A percentile compares a stretch with the other conserved stretches of the same genome.
Conservation (phyloP, 2,329 filamentous ascomycete genomes). For the Cadophora sp. region DNA sequence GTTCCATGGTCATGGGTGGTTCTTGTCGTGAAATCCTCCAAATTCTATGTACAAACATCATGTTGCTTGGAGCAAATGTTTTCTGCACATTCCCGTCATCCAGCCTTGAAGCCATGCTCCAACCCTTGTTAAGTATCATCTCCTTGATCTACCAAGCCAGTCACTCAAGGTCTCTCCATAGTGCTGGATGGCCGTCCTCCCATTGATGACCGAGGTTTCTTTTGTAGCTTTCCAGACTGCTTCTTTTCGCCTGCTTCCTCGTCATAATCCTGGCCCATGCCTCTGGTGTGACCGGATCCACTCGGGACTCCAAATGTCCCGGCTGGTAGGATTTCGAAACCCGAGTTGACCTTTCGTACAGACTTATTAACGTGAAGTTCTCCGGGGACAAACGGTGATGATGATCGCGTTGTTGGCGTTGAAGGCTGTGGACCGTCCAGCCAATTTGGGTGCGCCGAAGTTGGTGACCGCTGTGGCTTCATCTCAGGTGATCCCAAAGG, state of each 20-base stretch:
- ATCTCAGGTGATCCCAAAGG: slow-evolving; percentile 20
- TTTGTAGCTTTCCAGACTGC: slow-evolving; percentile 51
- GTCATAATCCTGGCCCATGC: slow-evolving; percentile 27
- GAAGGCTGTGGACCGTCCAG: slow-evolving; percentile 3
- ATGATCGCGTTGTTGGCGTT: not conserved
- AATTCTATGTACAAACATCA: not conserved
- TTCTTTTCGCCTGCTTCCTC: slow-evolving; percentile 40
- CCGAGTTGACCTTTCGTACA: slow-evolving; percentile 48
- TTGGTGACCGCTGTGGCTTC: not conserved
- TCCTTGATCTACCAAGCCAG: not conserved
- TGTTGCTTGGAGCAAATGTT: not conserved
- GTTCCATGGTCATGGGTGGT: too few species aligned
- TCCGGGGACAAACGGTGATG: slow-evolving; percentile 48
- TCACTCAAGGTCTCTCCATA: slow-evolving; percentile 26
- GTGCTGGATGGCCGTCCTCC: slow-evolving; percentile 27
- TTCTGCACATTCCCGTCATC: not conserved
- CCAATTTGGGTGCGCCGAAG: slow-evolving; percentile 6
- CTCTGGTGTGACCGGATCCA: slow-evolving; percentile 29
- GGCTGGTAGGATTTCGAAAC: slow-evolving; percentile 50
- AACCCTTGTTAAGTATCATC: not conserved
- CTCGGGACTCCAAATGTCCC: slow-evolving; percentile 46
- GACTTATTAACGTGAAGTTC: slow-evolving; percentile 48
- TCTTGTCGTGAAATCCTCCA: not conserved
- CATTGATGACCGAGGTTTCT: slow-evolving; percentile 46
- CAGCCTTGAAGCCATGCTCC: not conserved